These are phyloP conservation scores for Pulveroboletus frians DNA, from an alignment of 768 basidiomycete genomes.

Conservation along the genomic window DNA sequence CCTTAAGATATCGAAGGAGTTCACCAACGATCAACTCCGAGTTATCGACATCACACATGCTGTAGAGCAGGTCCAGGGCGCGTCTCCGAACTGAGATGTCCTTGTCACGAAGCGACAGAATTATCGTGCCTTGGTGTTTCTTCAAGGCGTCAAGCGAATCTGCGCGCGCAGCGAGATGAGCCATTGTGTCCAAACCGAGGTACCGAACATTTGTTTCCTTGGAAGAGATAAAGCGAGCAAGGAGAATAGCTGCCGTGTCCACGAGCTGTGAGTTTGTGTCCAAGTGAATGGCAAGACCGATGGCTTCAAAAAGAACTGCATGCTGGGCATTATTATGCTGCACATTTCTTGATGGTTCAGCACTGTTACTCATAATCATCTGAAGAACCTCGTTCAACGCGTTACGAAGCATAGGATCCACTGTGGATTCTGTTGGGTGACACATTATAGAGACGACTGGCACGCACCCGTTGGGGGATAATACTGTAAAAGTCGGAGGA, in stretches of 20 bases:
- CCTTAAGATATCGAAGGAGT: slow-evolving; percentile 83
- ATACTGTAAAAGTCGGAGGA: slow-evolving; percentile 88
- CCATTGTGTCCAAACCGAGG: slow-evolving; percentile 96
- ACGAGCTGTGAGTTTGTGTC: slow-evolving; percentile 90
- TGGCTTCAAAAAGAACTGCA: slow-evolving; percentile 97
- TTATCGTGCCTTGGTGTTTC: slow-evolving; percentile 93
- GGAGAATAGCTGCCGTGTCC: slow-evolving; percentile 78
- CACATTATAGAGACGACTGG: neutral
- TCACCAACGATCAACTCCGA: slow-evolving; percentile 95
- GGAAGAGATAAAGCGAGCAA: slow-evolving; percentile 94
- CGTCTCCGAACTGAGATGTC: slow-evolving; percentile 95
- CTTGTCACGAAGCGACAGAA: slow-evolving; percentile 89
- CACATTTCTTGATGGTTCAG: slow-evolving; percentile 88
- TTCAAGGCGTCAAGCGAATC: slow-evolving; percentile 91
- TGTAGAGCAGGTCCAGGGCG: slow-evolving; percentile 93
- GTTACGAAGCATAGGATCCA: slow-evolving; percentile 74
- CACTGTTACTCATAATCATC: slow-evolving; percentile 85
- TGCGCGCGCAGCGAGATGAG: slow-evolving; percentile 91
- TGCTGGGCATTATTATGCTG: slow-evolving; percentile 99
- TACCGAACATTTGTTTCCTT: slow-evolving; percentile 99
- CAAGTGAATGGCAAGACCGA: slow-evolving; percentile 91
- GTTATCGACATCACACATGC: slow-evolving; percentile 99
- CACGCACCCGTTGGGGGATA: slow-evolving; percentile 87
- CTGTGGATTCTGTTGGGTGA: slow-evolving; percentile 36
- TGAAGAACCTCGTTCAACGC: slow-evolving; percentile 81